A percentile compares a stretch with the other conserved stretches of the same genome.
These are phyloP conservation scores for Spongiforma sp. DNA, from an alignment of 1,284 basidiomycete species.

Conservation along the genomic window DNA sequence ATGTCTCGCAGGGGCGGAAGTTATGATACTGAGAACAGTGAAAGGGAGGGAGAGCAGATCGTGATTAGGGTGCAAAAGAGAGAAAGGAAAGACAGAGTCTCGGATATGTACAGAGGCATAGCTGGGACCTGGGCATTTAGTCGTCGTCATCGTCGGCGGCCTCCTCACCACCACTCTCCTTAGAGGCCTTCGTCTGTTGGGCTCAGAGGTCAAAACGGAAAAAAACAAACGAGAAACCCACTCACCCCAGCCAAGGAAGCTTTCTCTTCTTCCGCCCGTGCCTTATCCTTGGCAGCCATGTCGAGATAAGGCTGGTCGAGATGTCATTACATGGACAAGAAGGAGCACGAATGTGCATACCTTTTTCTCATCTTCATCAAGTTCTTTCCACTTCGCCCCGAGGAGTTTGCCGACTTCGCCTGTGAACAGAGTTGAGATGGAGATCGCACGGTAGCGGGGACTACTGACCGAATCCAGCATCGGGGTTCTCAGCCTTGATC, in stretches of 20 bases:
- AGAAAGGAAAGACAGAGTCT: slow-evolving; percentile 14
- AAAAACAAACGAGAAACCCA: slow-evolving; percentile 11
- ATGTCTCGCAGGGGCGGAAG: slow-evolving; percentile 35
- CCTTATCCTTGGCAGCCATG: slow-evolving; percentile 87
- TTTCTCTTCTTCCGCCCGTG: slow-evolving; percentile 84
- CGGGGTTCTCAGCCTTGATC: slow-evolving; percentile 95
- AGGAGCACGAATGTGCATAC: slow-evolving; percentile 42
- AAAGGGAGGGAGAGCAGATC: slow-evolving; percentile 7
- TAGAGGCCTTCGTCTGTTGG: slow-evolving; percentile 40
- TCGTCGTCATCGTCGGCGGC: slow-evolving; percentile 64
- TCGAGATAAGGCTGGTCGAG: slow-evolving; percentile 86
- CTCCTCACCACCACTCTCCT: slow-evolving; percentile 63
- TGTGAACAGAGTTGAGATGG: slow-evolving; percentile 31
- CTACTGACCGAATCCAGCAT: slow-evolving; percentile 85
- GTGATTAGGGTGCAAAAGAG: slow-evolving; percentile 24
- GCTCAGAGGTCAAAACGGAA: not conserved
- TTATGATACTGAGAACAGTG: slow-evolving; percentile 29
- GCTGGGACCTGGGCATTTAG: slow-evolving; percentile 23
- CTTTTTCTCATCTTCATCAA: slow-evolving; percentile 86
- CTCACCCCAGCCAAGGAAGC: slow-evolving; percentile 73
- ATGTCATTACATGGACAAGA: not conserved
- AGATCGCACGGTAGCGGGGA: slow-evolving; percentile 9
- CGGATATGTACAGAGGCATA: slow-evolving; percentile 20
- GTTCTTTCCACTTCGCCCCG: slow-evolving; percentile 91
- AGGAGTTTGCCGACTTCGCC: slow-evolving; percentile 88